phyloP scores from a whole-genome alignment of 768 basidiomycete genomes.

The Russula dissimulans region DNA sequence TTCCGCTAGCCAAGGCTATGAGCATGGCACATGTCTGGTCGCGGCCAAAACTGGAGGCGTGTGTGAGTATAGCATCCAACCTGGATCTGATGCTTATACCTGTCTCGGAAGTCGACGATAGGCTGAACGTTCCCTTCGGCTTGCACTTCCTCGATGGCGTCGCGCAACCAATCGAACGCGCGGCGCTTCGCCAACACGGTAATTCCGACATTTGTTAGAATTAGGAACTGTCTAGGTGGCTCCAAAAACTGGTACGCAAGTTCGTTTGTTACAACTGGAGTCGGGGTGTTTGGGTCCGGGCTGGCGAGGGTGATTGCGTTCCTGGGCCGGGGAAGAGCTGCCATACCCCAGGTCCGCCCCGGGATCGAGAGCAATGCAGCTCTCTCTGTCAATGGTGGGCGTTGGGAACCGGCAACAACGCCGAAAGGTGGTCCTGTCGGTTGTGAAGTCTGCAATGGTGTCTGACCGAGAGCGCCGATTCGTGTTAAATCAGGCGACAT shows the following conservation, averaged over 20 bases:
- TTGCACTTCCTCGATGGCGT: constrained; percentile 74
- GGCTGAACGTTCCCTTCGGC: constrained; percentile 66
- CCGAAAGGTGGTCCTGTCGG: constrained; percentile 35
- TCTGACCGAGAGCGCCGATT: constrained; percentile 59
- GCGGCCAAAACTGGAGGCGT: constrained; percentile 62
- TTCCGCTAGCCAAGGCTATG: constrained; percentile 75
- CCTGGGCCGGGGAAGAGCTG: constrained; percentile 37
- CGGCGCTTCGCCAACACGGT: constrained; percentile 74
- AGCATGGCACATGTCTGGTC: constrained; percentile 92
- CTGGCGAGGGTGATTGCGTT: constrained; percentile 27
- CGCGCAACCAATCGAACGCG: constrained; percentile 75
- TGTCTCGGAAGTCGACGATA: constrained; percentile 76
- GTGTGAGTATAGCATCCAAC: constrained; percentile 11
- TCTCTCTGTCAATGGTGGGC: constrained; percentile 67
- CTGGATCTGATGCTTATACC: constrained; percentile 28
- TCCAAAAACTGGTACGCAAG: constrained; percentile 75
- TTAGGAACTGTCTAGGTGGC: constrained; percentile 68
- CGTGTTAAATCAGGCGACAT: constrained; percentile 66
- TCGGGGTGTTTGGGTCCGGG: constrained; percentile 29
- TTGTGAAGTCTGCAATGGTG: constrained; percentile 36
- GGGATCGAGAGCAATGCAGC: constrained; percentile 70
- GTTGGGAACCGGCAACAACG: constrained; percentile 28
- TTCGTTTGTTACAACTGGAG: constrained; percentile 62
- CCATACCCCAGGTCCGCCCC: constrained; percentile 80
- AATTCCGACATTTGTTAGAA: constrained; percentile 80